Base-by-base conservation (phyloP, 2,329 filamentous ascomycete species). In the Scedosporium dehoogii region DNA sequence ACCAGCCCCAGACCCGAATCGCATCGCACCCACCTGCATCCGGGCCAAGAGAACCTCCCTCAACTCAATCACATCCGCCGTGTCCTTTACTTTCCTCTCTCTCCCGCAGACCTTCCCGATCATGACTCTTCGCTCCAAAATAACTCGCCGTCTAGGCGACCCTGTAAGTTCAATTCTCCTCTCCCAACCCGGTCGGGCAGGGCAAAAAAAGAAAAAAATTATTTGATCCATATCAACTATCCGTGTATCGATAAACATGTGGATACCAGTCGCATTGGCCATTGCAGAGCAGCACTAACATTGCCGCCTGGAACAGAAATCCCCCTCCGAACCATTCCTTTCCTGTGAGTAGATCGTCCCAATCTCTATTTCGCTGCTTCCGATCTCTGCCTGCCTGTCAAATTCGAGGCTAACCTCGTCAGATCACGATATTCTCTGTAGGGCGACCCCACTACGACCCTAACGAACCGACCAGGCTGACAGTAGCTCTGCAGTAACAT, bases 131-230 rank as follows among this genome's bases (percentile, higher is more conserved):
- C 66, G 70, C 9, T 62, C 61, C 57, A 70, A 72, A 29, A 75
- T 80, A 71, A 76, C 76, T 60, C 78, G 78, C 69, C 76, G 77
- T 59, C 77, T 80, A 64, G 78, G 78, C 69, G 78, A 79, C 67
- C 74, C 77, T 66, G 76, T 79, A 74, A 68, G 76, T 70, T 64
- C 64, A 62, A 63, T 63, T 65, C 65, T 65, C 63, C 65, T 63
- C 63, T 60, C 55, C 25, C 53, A 25, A 56, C 55, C 18, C 23
- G 48, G 60, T 53, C 10, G 57, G 12, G 58, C 18, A 60, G 21
- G 58, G 5, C 9, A 7, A 12, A 44, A 7, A n/a, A 41, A n/a
- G 5, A 29, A 29, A 29, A 29, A 29, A 29, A n/a, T n/a, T 29
- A 29, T 29, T 29, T 29, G 4, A 29, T 29, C n/a, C 5, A 42